Conservation (phyloP, 225 moss, liverwort and hornwort species). For the Thuidium tamariscinum region DNA sequence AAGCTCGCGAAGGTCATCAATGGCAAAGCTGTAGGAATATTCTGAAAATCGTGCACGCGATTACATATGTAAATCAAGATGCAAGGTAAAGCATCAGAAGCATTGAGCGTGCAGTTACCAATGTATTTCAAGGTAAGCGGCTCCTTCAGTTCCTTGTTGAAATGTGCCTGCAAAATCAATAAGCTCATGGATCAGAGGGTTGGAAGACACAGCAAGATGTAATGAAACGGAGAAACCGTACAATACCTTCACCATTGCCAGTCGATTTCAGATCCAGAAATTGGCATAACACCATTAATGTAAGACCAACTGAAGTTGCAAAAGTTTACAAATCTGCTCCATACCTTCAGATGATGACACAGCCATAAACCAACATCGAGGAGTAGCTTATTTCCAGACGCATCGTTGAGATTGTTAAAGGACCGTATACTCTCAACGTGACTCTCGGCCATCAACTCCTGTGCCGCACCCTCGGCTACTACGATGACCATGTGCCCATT, state of each 20-base stretch:
- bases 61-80: neutral
- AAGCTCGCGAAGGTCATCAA: neutral
- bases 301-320: neutral
- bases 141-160: slow-evolving; percentile 38
- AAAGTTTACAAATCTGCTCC: neutral
- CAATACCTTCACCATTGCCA: neutral
- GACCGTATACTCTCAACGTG: slow-evolving; percentile 16
- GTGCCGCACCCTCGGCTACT: slow-evolving; percentile 74
- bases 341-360: slow-evolving; percentile 50
- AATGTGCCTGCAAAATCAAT: slow-evolving; percentile 23
- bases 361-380: slow-evolving; percentile 72
- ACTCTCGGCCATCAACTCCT: slow-evolving; percentile 52
- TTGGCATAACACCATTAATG: neutral
- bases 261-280: neutral
- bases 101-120: slow-evolving; percentile 1
- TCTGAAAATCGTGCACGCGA: neutral
- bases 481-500: slow-evolving; percentile 75
- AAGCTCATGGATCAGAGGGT: neutral
- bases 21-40: neutral
- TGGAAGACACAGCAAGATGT: neutral
- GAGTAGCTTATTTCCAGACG: slow-evolving; percentile 60
- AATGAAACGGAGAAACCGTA: neutral
- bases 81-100: neutral
- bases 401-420: slow-evolving; percentile 39
- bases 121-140: slow-evolving; percentile 47